Evolutionary conservation across 305 asterid species (phyloP), one percentile per base, ranked within the genome.

Genomic region (Fraxinus nigra): DNA sequence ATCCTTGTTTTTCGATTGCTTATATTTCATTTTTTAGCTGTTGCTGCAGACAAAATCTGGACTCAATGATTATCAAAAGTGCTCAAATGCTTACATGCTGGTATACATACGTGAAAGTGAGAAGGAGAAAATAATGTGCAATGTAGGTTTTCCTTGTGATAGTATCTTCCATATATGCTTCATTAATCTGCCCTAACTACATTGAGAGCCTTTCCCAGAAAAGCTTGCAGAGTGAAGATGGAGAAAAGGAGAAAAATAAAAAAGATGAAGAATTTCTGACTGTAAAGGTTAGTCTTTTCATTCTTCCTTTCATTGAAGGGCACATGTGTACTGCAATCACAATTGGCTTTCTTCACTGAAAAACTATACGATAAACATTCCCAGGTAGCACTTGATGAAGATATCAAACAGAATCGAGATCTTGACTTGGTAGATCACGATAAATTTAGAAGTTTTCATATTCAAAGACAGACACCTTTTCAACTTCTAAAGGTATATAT

Each of bases 81-180:
- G 89, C 83, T 89, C 94, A 84, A 91, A 85, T 90, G 93, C 94
- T 81, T 91, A 89, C 87, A 89, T 89, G 94, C 90, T 91, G 88
- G 94, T 91, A 80, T 91, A 91, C 85, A 80, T 91, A 84, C 93
- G 93, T 84, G 94, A 89, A 85, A 86, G 91, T 78, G 93, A 91
- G 83, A 87, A 78, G 87, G 92, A 91, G 85, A 88, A 87, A 75
- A 89, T 91, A 77, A 86, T 91, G 86, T 91, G 92, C 84, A 86
- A 82, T 33, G 93, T 88, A 72, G 93, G 67, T 72, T 70, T 70
- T 5, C 43, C 43, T 70, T 14, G 2, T 69, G 75, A 5, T 1
- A 16, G 5, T 30, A 33, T 33, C 46, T 70, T 30, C 37, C 40
- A 33, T 16, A 16, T 16, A 70, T 70, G 73, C 46, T 14, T 70